Evolutionary conservation across 805 yeast genomes (phyloP).

Genomic region (Kodamaea nitidulidarum): DNA sequence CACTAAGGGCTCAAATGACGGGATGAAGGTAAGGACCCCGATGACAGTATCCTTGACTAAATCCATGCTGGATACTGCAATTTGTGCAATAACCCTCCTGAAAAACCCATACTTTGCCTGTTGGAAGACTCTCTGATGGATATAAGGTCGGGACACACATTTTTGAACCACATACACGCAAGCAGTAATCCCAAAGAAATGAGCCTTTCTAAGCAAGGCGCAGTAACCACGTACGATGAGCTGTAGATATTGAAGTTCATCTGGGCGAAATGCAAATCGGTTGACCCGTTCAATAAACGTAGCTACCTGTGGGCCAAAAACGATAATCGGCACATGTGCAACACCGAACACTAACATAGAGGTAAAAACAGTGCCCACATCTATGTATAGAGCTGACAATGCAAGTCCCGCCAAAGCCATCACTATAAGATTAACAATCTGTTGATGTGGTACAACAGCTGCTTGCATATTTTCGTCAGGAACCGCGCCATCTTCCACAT

Average conservation of each 20-base stretch:
- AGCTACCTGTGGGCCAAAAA: conserved; percentile 1
- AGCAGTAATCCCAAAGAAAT: background rate
- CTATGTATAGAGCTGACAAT: background rate
- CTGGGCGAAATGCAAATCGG: background rate
- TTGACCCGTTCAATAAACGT: background rate
- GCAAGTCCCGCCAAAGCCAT: background rate
- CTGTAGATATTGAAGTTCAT: background rate
- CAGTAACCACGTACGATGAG: background rate
- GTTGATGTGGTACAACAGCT: background rate
- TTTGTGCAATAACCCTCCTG: background rate
- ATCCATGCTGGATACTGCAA: conserved; percentile 4
- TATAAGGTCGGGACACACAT: background rate
- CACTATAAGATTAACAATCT: background rate
- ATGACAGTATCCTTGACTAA: background rate
- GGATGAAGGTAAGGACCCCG: background rate
- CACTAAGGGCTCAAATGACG: background rate
- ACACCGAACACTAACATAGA: background rate
- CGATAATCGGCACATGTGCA: background rate
- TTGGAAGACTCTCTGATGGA: background rate
- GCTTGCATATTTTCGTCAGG: background rate
- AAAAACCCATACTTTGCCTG: background rate
- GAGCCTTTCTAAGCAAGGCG: background rate
- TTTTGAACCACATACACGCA: background rate
- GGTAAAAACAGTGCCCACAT: background rate
- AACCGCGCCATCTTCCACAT: background rate